Evolutionary conservation across 2,329 filamentous ascomycete species (phyloP).

Genomic region (Fusarium pseudograminearum): DNA sequence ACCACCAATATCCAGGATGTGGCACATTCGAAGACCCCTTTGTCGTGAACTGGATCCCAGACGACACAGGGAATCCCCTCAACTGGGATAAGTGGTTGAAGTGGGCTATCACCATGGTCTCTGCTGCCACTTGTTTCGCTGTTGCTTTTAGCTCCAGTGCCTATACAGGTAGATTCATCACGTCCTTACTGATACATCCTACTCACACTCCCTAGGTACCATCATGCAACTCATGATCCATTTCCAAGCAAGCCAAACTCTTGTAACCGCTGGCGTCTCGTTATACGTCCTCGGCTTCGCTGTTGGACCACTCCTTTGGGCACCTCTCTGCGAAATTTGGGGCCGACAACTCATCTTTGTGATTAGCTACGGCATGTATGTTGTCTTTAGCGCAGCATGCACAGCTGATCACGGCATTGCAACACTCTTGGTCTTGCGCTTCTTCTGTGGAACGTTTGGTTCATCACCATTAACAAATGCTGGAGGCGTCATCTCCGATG

Average conservation of each 20-base stretch:
- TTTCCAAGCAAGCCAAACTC: slow-evolving; percentile 64
- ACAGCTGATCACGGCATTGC: slow-evolving; percentile 68
- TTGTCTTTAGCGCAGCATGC: slow-evolving; percentile 71
- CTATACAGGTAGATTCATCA: slow-evolving; percentile 64
- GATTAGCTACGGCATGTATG: slow-evolving; percentile 67
- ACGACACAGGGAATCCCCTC: slow-evolving; percentile 76
- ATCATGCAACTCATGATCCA: slow-evolving; percentile 65
- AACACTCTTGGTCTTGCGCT: slow-evolving; percentile 73
- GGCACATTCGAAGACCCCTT: slow-evolving; percentile 77
- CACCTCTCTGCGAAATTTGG: slow-evolving; percentile 73
- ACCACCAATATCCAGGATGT: slow-evolving; percentile 67
- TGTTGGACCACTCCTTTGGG: slow-evolving; percentile 73
- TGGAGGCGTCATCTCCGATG: slow-evolving; percentile 73
- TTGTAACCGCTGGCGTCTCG: slow-evolving; percentile 72
- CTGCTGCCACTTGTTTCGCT: slow-evolving; percentile 74
- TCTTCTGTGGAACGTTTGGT: slow-evolving; percentile 73
- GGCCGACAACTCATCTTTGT: slow-evolving; percentile 71
- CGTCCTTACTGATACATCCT: accelerated
- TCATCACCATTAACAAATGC: slow-evolving; percentile 72
- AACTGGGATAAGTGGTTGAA: slow-evolving; percentile 67
- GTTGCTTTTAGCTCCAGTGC: slow-evolving; percentile 78
- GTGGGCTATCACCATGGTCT: slow-evolving; percentile 73
- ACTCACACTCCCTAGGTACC: slow-evolving; percentile 27
- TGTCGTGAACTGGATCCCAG: slow-evolving; percentile 73
- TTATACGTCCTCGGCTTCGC: slow-evolving; percentile 73